phyloP scores from a whole-genome alignment of 2,329 filamentous ascomycete species.

The Graphilbum fragrans region DNA sequence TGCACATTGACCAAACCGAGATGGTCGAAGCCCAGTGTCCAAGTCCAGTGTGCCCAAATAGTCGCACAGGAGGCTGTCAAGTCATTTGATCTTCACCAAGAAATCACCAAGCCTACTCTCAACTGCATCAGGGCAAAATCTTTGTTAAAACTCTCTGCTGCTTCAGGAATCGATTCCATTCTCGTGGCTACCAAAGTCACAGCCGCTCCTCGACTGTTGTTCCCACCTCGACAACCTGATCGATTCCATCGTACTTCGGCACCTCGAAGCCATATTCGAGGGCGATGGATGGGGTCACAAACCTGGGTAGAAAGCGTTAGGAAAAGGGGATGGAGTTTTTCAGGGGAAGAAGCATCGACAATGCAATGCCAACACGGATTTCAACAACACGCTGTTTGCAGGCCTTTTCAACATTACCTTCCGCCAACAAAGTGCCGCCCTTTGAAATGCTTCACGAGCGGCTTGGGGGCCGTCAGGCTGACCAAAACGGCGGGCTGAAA shows the following conservation, averaged over 20 bases:
- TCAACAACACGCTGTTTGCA: slow-evolving; percentile 15
- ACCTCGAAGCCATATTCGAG: slow-evolving; percentile 78
- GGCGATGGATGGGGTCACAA: slow-evolving; percentile 65
- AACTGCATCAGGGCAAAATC: no score
- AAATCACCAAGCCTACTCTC: no score
- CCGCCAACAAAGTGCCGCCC: slow-evolving; percentile 90
- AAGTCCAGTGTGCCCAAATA: slow-evolving; percentile 48
- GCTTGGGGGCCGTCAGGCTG: slow-evolving; percentile 88
- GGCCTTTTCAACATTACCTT: no score
- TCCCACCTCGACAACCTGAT: slow-evolving; percentile 75
- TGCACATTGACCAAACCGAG: slow-evolving; percentile 22
- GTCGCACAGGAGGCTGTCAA: slow-evolving; percentile 39
- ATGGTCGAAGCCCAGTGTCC: slow-evolving; percentile 44
- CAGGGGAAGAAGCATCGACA: not conserved
- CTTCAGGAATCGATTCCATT: no score
- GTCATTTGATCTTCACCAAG: slow-evolving; percentile 31
- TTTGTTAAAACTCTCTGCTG: no score
- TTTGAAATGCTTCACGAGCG: slow-evolving; percentile 68
- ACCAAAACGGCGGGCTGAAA: slow-evolving; percentile 76
- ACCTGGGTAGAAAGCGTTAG: slow-evolving; percentile 39
- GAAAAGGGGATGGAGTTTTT: no score
- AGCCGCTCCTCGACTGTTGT: slow-evolving; percentile 16
- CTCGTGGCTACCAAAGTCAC: no score
- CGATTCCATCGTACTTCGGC: slow-evolving; percentile 71
- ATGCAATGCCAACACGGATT: slow-evolving; percentile 2